Percentiles rank a stretch among this genome's conserved stretches.
Conservation (phyloP, 164 flowering plant genomes). For the Pachysandra terminalis region DNA sequence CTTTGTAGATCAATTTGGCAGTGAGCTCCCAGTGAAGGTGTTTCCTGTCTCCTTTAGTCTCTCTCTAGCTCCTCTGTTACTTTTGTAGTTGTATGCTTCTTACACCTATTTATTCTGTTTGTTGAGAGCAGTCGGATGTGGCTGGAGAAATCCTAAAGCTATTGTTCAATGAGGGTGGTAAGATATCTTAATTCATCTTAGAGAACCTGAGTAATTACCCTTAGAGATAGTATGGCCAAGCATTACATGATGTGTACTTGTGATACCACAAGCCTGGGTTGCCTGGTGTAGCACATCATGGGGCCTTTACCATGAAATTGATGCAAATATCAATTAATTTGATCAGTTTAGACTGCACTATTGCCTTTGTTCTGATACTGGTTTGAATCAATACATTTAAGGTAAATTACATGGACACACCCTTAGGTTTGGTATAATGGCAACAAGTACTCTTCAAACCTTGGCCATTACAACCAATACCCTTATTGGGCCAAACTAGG, state of each 20-base stretch:
- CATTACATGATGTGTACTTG: not conserved
- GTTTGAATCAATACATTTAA: too few relatives aligned
- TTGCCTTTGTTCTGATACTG: too few relatives aligned
- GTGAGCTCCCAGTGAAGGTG: slow-evolving; percentile 79
- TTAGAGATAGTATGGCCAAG: too few relatives aligned
- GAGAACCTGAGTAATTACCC: not conserved
- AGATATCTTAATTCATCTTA: slow-evolving; percentile 8
- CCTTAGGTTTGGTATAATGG: too few relatives aligned
- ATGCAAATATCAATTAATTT: too few relatives aligned
- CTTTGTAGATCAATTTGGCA: slow-evolving; percentile 84
- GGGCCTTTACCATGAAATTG: not conserved
- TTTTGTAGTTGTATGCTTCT: slow-evolving; percentile 2
- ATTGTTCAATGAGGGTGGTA: slow-evolving; percentile 77
- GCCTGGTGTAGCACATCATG: not conserved
- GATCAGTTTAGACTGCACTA: too few relatives aligned
- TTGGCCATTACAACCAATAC: too few relatives aligned
- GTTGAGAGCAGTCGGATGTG: slow-evolving; percentile 73
- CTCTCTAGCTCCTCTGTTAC: too few relatives aligned
- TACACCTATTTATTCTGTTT: slow-evolving; percentile 7
- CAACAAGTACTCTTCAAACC: too few relatives aligned
- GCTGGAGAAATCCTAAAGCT: slow-evolving; percentile 86
- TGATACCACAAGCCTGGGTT: not conserved
- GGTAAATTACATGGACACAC: too few relatives aligned
- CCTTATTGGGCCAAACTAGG: too few relatives aligned
- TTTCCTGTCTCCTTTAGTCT: not conserved